Percentiles rank a stretch among this genome's conserved stretches.
Evolutionary conservation across 2,329 filamentous ascomycete genomes (phyloP).

Genomic region (Colletotrichum truncatum): DNA sequence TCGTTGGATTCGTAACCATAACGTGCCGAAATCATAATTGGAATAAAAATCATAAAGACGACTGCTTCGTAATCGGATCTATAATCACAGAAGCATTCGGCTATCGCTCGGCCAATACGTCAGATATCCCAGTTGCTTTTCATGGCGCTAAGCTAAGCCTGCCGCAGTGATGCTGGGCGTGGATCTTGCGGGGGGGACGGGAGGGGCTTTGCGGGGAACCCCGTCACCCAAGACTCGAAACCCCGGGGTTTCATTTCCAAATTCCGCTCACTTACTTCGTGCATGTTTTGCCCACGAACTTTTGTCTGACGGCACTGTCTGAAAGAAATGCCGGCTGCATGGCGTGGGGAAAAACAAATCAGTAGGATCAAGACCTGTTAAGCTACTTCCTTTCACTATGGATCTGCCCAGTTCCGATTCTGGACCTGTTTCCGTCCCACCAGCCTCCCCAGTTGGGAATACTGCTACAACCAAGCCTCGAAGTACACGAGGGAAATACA

Average conservation of each 20-base stretch:
- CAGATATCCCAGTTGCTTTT: neutral
- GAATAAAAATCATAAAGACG: no score
- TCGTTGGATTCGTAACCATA: no score
- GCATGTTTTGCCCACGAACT: neutral
- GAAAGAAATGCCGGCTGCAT: neutral
- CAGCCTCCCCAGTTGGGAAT: neutral
- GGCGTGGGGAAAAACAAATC: neutral
- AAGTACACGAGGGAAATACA: slow-evolving; percentile 20
- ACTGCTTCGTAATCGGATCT: neutral
- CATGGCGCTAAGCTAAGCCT: neutral
- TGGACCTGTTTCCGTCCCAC: neutral
- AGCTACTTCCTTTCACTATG: neutral
- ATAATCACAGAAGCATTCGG: neutral
- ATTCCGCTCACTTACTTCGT: neutral
- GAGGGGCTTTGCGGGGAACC: neutral
- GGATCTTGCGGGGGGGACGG: slow-evolving; percentile 1
- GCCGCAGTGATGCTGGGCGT: neutral
- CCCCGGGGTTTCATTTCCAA: neutral
- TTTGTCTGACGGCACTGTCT: neutral
- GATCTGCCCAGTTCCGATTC: slow-evolving; percentile 4
- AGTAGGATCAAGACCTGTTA: neutral
- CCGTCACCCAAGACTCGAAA: neutral
- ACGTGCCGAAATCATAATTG: no score
- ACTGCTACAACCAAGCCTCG: slow-evolving; percentile 1
- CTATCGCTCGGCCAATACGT: neutral